phyloP scores from a whole-genome alignment of 495 filamentous ascomycete species.

The Parathielavia hyrcaniae region DNA sequence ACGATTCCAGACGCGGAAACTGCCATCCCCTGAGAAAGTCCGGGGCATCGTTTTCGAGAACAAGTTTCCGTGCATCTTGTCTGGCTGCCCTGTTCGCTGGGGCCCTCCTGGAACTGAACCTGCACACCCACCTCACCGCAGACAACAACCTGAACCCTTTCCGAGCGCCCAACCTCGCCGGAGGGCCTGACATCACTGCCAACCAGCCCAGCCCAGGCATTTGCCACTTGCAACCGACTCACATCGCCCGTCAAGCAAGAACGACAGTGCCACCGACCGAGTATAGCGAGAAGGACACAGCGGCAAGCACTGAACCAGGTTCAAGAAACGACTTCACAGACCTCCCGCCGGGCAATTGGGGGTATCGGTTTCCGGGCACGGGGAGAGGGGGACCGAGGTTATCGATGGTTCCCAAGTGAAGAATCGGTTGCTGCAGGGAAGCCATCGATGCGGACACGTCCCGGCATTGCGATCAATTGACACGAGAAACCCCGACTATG shows the following conservation, averaged over 20 bases:
- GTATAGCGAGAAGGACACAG: neutral
- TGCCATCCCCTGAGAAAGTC: slow-evolving; percentile 31
- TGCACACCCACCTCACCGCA: slow-evolving; percentile 2
- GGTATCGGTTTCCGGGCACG: no score
- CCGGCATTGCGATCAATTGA: slow-evolving; percentile 5
- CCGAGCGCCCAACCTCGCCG: no score
- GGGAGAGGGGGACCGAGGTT: neutral
- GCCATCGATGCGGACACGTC: slow-evolving; percentile 3
- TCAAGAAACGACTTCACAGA: neutral
- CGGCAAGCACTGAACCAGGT: neutral
- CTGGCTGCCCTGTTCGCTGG: slow-evolving; percentile 29
- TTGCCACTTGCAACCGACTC: neutral
- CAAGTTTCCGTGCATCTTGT: slow-evolving; percentile 7
- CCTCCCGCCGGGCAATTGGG: neutral
- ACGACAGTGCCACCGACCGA: neutral
- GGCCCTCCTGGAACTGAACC: neutral
- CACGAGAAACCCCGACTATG: slow-evolving; percentile 27
- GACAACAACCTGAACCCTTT: slow-evolving; percentile 1
- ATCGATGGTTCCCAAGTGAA: slow-evolving; percentile 25
- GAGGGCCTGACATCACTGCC: slow-evolving; percentile 5
- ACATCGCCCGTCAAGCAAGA: neutral
- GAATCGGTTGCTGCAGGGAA: slow-evolving; percentile 29
- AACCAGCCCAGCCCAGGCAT: slow-evolving; percentile 3
- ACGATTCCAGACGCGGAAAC: slow-evolving; percentile 17
- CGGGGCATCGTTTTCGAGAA: slow-evolving; percentile 15